phyloP scores from a whole-genome alignment of 139 green algal genomes.

The Yamagishiella unicocca region DNA sequence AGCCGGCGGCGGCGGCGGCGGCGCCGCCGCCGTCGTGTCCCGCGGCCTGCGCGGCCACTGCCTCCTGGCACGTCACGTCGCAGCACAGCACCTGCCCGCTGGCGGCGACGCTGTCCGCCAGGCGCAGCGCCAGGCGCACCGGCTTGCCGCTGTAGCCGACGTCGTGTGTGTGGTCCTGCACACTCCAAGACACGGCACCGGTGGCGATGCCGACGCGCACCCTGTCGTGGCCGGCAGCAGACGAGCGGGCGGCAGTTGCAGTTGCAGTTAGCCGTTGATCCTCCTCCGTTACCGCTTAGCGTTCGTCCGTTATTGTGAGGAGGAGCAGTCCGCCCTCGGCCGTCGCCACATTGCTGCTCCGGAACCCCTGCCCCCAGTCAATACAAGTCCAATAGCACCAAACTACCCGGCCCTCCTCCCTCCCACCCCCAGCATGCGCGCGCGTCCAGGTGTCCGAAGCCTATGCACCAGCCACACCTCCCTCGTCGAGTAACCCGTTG shows the following conservation, averaged over 20 bases:
- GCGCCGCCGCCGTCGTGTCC: neutral
- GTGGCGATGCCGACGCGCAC: slow-evolving; percentile 15
- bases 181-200: neutral
- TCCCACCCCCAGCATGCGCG: too few species aligned
- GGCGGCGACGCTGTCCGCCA: neutral
- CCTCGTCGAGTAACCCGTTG: too few species aligned
- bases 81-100: slow-evolving; percentile 20
- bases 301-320: neutral
- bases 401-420: too few species aligned
- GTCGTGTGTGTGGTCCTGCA: slow-evolving; percentile 16
- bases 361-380: neutral
- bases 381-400: neutral
- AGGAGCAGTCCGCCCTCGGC: neutral
- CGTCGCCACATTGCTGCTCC: neutral
- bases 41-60: slow-evolving; percentile 21
- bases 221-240: neutral
- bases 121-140: neutral
- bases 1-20: neutral
- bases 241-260: neutral
- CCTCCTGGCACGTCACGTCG: slow-evolving; percentile 6
- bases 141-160: slow-evolving; percentile 11
- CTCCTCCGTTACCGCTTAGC: neutral
- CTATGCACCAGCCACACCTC: too few species aligned
- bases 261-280: neutral
- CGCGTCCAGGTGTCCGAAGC: too few species aligned